Evolutionary conservation across 1,284 basidiomycete species (phyloP).

Genomic region (Athelia sp.): DNA sequence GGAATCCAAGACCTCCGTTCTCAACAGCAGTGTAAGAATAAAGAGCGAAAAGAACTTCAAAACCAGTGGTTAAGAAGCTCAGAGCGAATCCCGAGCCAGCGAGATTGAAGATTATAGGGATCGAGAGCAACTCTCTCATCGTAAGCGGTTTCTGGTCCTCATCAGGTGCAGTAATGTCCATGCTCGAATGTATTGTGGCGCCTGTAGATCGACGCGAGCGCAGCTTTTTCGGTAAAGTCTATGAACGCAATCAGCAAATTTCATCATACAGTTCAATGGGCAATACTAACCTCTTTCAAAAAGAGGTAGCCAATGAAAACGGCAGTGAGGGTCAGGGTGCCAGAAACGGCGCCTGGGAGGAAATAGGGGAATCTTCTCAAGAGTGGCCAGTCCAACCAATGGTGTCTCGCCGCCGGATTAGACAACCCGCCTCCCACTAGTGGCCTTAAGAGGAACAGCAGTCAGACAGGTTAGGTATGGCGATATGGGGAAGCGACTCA

Average conservation of each 20-base stretch:
- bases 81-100: conserved; percentile 49
- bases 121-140: no score
- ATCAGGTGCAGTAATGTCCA: no score
- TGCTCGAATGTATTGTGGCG: conserved; percentile 10
- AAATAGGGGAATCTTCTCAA: conserved; percentile 53
- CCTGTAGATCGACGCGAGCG: conserved; percentile 1
- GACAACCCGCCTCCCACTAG: conserved; percentile 59
- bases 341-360: conserved; percentile 49
- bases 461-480: background rate
- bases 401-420: conserved; percentile 49
- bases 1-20: conserved; percentile 52
- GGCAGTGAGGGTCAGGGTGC: conserved; percentile 34
- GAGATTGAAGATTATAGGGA: no score
- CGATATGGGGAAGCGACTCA: conserved; percentile 20
- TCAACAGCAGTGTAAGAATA: conserved; percentile 61
- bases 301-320: conserved; percentile 40
- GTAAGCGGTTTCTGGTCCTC: no score
- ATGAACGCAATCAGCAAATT: conserved; percentile 6
- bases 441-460: conserved; percentile 35
- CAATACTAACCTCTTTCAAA: conserved; percentile 46
- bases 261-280: background rate
- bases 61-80: conserved; percentile 52
- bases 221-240: conserved; percentile 35
- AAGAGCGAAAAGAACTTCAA: conserved; percentile 64
- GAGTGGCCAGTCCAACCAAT: conserved; percentile 41